Evolutionary conservation across 1,139 yeast genomes (phyloP).

Genomic region (Hansenula sp.): DNA sequence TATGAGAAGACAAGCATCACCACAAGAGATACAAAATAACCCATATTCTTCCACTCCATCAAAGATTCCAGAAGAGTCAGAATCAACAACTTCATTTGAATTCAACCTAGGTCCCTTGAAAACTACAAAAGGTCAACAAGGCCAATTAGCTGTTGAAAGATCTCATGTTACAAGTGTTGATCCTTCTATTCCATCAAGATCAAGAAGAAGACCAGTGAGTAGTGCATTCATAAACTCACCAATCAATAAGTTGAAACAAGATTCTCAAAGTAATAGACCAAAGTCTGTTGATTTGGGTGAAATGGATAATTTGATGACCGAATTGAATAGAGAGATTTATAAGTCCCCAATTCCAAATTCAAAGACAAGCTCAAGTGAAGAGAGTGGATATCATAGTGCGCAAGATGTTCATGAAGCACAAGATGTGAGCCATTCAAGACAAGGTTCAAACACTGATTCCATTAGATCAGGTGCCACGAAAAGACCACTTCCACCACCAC

Average conservation of each 20-base stretch:
- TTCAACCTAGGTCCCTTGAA: conserved; percentile 20
- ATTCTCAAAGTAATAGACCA: conserved; percentile 1
- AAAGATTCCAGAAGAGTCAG: not conserved
- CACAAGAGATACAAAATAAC: not conserved
- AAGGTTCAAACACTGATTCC: conserved; percentile 2
- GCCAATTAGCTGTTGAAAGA: conserved; percentile 9
- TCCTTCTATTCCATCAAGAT: conserved; percentile 23
- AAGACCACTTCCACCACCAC: conserved; percentile 26
- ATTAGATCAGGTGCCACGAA: not conserved
- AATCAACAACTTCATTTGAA: conserved; percentile 11
- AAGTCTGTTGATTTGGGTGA: conserved; percentile 4
- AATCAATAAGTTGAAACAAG: not conserved
- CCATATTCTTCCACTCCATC: not conserved
- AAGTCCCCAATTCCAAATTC: conserved; percentile 2
- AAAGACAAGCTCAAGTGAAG: not conserved
- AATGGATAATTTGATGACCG: conserved; percentile 13
- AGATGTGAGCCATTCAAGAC: conserved; percentile 1
- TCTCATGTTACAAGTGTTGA: conserved; percentile 10
- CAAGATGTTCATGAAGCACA: not conserved
- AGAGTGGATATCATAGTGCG: not conserved
- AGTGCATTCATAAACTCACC: not conserved
- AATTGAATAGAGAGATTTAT: conserved; percentile 10
- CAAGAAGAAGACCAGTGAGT: conserved; percentile 22
- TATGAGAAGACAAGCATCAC: not conserved
- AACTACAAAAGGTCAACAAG: conserved; percentile 13